These are phyloP conservation scores for Olyra latifolia DNA, from an alignment of 176 grass and related monocot genomes.

Conservation along the genomic window DNA sequence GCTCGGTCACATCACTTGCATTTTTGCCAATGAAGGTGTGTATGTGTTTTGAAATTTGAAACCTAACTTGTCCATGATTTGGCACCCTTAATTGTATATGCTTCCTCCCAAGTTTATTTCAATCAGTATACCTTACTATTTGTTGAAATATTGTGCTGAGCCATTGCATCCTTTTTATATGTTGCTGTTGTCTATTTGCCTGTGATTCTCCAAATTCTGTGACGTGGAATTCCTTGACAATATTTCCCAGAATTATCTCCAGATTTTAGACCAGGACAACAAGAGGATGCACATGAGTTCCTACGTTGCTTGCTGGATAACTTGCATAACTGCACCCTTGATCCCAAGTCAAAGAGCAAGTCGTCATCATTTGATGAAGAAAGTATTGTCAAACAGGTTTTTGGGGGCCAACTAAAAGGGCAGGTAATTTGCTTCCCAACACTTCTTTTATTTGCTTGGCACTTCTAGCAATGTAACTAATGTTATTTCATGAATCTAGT, in stretches of 20 bases:
- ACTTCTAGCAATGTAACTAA: constrained; percentile 19
- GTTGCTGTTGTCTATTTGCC: neutral
- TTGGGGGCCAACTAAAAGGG: constrained; percentile 81
- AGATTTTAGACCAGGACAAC: constrained; percentile 62
- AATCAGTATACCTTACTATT: neutral
- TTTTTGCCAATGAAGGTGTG: neutral
- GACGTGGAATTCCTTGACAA: constrained; percentile 49
- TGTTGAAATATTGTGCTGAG: neutral
- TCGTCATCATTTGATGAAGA: constrained; percentile 54
- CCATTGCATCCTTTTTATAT: neutral
- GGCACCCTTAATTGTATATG: neutral
- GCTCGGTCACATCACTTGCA: neutral
- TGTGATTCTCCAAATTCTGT: neutral
- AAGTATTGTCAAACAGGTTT: constrained; percentile 81
- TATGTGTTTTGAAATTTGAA: neutral
- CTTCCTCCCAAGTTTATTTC: neutral
- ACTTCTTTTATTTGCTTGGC: neutral
- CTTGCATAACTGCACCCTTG: constrained; percentile 62
- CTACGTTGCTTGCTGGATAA: constrained; percentile 76
- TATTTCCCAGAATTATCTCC: constrained; percentile 71
- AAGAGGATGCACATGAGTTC: constrained; percentile 97
- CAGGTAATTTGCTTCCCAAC: constrained; percentile 48
- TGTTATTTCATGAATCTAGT: constrained; percentile 45
- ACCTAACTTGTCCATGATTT: neutral
- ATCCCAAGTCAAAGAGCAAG: constrained; percentile 35